These are phyloP conservation scores for Penicillium parvum DNA, from an alignment of 495 filamentous ascomycete species.

Conservation along the genomic window DNA sequence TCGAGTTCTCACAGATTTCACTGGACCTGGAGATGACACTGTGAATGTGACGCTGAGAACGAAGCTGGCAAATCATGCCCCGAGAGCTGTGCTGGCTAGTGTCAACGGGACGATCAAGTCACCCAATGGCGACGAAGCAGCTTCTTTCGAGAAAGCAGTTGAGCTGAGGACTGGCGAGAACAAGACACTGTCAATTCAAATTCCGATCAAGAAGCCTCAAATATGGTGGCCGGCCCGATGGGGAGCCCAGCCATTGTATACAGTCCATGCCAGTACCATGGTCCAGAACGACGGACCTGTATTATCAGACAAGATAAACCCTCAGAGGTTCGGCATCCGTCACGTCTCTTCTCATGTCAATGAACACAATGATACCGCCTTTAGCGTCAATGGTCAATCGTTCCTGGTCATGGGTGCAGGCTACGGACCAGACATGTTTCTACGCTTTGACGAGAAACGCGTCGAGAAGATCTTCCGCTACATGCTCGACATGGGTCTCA, in stretches of 20 bases:
- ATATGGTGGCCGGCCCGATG: conserved; percentile 79
- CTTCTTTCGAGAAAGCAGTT: conserved; percentile 27
- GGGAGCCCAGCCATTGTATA: conserved; percentile 71
- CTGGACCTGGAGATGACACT: conserved; percentile 16
- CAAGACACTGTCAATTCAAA: conserved; percentile 31
- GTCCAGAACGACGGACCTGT: conserved; percentile 14
- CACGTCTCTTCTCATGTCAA: conserved; percentile 50
- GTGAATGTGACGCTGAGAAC: conserved; percentile 44
- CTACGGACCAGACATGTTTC: conserved; percentile 58
- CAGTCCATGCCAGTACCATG: conserved; percentile 36
- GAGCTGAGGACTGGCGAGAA: conserved; percentile 35
- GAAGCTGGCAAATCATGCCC: conserved; percentile 47
- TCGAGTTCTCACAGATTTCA: conserved; percentile 45
- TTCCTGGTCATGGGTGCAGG: conserved; percentile 60
- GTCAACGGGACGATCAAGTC: conserved; percentile 35
- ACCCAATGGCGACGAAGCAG: conserved; percentile 10
- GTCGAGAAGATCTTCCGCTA: conserved; percentile 46
- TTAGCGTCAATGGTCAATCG: conserved; percentile 50
- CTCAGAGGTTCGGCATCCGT: conserved; percentile 51
- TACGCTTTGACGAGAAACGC: conserved; percentile 48
- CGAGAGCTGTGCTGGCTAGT: conserved; percentile 28
- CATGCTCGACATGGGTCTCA: conserved; percentile 55
- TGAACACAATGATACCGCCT: conserved; percentile 49
- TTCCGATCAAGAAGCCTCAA: conserved; percentile 48
- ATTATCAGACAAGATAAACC: conserved; percentile 40